Evolutionary conservation across 441 rosid species (phyloP).

Genomic region (California macrophylla): DNA sequence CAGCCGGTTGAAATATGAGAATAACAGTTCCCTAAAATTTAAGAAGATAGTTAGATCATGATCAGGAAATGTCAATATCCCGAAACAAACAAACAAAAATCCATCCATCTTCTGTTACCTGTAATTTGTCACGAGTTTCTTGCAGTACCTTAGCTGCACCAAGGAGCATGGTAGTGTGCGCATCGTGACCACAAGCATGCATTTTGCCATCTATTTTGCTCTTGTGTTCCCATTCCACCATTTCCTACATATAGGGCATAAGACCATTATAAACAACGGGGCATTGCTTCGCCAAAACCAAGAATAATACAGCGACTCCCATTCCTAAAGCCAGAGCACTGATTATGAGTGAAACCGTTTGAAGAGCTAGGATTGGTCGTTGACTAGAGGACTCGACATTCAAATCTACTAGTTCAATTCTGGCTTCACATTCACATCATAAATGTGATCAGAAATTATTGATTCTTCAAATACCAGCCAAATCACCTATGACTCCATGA

Average conservation of each 20-base stretch:
- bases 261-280: background rate
- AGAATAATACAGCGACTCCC: background rate
- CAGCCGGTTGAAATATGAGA: constrained; percentile 59
- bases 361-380: background rate
- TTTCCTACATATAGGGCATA: constrained; percentile 27
- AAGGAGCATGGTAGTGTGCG: constrained; percentile 54
- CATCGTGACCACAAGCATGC: constrained; percentile 71
- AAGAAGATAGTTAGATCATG: background rate
- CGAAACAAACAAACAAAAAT: background rate
- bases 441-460: background rate
- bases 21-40: constrained; percentile 42
- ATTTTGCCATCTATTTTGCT: constrained; percentile 57
- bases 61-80: background rate
- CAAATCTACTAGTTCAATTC: background rate
- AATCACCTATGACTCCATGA: background rate
- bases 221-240: constrained; percentile 53
- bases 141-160: constrained; percentile 57
- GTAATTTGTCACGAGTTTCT: constrained; percentile 24
- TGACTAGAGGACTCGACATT: background rate
- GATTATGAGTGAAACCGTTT: background rate
- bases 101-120: constrained; percentile 24
- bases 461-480: background rate
- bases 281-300: background rate
- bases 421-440: background rate
- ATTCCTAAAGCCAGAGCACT: background rate